Evolutionary conservation across 331 rosid genomes (phyloP).

Genomic region (Rhamnella rubrinervis): DNA sequence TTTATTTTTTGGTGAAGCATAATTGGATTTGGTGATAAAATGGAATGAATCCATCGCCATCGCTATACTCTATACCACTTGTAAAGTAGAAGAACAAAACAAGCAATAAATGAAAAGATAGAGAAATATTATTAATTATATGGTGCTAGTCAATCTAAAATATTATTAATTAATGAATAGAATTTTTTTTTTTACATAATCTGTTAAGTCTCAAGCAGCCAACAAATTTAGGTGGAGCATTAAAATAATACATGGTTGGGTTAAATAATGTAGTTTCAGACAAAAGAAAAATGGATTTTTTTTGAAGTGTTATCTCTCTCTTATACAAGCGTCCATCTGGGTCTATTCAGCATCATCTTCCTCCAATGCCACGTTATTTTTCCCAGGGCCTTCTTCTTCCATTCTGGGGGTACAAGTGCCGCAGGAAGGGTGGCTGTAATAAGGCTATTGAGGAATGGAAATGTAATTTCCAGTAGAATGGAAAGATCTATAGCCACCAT

Average conservation of each 20-base stretch:
- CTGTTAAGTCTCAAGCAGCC: too few relatives aligned
- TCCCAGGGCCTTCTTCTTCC: slow-evolving; percentile 32
- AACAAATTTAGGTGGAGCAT: neutral
- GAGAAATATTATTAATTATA: too few relatives aligned
- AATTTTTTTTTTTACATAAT: neutral
- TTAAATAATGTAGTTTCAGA: neutral
- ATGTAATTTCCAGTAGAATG: slow-evolving; percentile 52
- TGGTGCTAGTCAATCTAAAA: too few relatives aligned
- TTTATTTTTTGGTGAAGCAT: too few relatives aligned
- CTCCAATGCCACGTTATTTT: slow-evolving; percentile 34
- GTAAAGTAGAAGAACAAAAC: too few relatives aligned
- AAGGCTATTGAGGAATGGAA: slow-evolving; percentile 53
- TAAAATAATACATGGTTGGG: neutral
- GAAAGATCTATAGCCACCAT: slow-evolving; percentile 53
- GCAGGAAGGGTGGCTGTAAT: slow-evolving; percentile 33
- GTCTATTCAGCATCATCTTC: slow-evolving; percentile 39
- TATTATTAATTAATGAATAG: neutral
- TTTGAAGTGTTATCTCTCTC: too few relatives aligned
- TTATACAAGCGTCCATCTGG: too few relatives aligned
- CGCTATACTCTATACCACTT: too few relatives aligned
- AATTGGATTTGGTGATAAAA: neutral
- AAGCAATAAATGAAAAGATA: neutral
- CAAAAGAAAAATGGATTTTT: too few relatives aligned
- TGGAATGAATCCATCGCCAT: neutral
- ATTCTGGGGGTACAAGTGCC: slow-evolving; percentile 32